Evolutionary conservation across 352 stramenopile species (phyloP), one percentile per base, ranked within the genome.

Genomic region (Phytophthora hibernalis): DNA sequence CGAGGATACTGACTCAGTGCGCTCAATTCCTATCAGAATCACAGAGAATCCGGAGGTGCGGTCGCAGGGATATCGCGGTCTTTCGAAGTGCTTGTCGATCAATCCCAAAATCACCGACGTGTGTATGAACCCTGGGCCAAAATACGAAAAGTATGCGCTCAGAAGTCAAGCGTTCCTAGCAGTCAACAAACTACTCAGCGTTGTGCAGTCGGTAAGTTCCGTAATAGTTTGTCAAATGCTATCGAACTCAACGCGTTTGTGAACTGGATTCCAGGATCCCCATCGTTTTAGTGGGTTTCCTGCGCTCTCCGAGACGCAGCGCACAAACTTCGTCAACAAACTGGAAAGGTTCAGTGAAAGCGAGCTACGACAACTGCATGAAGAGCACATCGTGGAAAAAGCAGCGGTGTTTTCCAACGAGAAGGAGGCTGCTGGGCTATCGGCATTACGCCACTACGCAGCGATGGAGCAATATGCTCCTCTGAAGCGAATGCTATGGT

Each of bases 251-350:
- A 24, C 20, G 20, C 5, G 42, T n/a, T 21, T 21, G 5, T 31
- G 20, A 28, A 24, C 1, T 56, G 35, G 6, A 42, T 58, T 26
- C 8, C 21, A 75, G 67, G 51, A 61, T 28, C 28, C 58, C 21
- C 64, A 70, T 12, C 42, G 38, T 12, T 76, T 76, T 57, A 35
- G 72, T 69, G 69, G 75, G 16, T 84, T 85, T 44, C 69, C 69
- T 1, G 51, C 59, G 8, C 65, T 91, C 1, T 82, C 76, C 5
- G 74, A 85, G 12, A 55, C 56, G 0, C 63, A 85, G 24, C 79
- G 83, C 12, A 87, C 80, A 15, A 91, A 91, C 28, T 88, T 92
- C 50, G 73, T 93, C 24, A 63, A 87, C 22, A 93, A 93, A 59
- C 54, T 91, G 22, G 53, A 80, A 28, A 70, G 76, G 45, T 69